Conservation (phyloP, 495 filamentous ascomycete genomes). For the Corynascus novoguineensis region DNA sequence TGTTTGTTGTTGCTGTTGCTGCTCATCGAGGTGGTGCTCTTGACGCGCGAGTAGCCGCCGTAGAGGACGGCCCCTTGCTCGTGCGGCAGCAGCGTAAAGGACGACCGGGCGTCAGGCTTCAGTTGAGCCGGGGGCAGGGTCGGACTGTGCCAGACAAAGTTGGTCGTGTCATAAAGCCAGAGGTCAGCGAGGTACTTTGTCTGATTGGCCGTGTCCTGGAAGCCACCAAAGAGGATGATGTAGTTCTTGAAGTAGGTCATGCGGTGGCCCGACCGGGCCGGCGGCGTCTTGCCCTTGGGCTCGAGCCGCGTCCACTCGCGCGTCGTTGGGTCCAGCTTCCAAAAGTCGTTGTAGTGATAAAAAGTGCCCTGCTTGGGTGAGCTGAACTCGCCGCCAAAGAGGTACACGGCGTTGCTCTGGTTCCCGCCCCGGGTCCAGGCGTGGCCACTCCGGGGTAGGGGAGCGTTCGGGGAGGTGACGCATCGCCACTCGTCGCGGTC, state of each 20-base stretch:
- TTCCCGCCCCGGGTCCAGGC: constrained; percentile 87
- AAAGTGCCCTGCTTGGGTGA: constrained; percentile 94
- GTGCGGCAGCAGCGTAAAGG: constrained; percentile 85
- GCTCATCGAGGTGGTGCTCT: constrained; percentile 52
- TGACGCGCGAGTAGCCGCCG: constrained; percentile 90
- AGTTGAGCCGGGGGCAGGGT: constrained; percentile 64
- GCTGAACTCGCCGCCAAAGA: constrained; percentile 75
- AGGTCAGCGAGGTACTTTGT: constrained; percentile 80
- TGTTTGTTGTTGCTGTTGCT: constrained; percentile 29
- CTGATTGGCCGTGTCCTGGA: constrained; percentile 90
- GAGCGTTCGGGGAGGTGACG: constrained; percentile 85
- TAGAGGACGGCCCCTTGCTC: constrained; percentile 83
- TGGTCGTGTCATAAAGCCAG: constrained; percentile 58
- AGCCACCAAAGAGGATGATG: constrained; percentile 50
- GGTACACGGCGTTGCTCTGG: constrained; percentile 68
- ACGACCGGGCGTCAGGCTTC: constrained; percentile 84
- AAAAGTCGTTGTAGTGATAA: constrained; percentile 99
- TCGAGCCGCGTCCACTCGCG: constrained; percentile 90
- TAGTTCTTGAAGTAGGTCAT: constrained; percentile 86
- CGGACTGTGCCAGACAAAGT: constrained; percentile 72
- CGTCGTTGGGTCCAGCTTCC: constrained; percentile 74
- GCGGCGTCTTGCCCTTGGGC: constrained; percentile 78
- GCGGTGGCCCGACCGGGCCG: constrained; percentile 85
- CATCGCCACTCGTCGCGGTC: constrained; percentile 81
- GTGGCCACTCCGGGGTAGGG: constrained; percentile 85